phyloP scores from a whole-genome alignment of 306 rosid genomes.

The Elaeagnus macrophylla region DNA sequence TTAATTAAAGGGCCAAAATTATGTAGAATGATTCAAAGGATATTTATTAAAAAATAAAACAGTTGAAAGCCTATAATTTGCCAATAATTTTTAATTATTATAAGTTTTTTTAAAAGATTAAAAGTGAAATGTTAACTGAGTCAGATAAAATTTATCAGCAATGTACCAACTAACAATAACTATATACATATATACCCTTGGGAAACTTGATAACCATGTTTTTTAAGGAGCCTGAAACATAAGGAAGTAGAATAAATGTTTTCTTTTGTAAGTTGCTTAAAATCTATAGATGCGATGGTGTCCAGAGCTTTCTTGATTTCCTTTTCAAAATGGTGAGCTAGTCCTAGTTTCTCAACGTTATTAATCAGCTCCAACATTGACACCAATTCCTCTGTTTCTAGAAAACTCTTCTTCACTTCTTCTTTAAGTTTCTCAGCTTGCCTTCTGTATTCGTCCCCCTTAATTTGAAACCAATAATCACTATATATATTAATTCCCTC shows the following conservation, averaged over 20 bases:
- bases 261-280: neutral
- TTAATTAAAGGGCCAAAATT: too few species aligned
- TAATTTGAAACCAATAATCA: neutral
- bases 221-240: constrained; percentile 44
- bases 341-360: constrained; percentile 36
- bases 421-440: constrained; percentile 19
- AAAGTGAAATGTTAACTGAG: too few species aligned
- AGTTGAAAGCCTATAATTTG: too few species aligned
- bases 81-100: too few species aligned
- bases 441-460: constrained; percentile 25
- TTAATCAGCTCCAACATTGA: constrained; percentile 32
- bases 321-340: constrained; percentile 28
- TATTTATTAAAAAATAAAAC: too few species aligned
- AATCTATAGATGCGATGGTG: constrained; percentile 7
- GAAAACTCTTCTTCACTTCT: constrained; percentile 19
- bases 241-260: constrained; percentile 28
- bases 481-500: neutral
- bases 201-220: constrained; percentile 35
- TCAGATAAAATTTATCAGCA: too few species aligned
- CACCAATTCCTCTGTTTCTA: constrained; percentile 4
- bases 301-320: constrained; percentile 35
- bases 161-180: too few species aligned
- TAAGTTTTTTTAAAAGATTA: too few species aligned
- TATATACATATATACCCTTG: constrained; percentile 39
- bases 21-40: too few species aligned